Evolutionary conservation across 306 rosid genomes (phyloP).

Genomic region (Dalbergia oliveri): DNA sequence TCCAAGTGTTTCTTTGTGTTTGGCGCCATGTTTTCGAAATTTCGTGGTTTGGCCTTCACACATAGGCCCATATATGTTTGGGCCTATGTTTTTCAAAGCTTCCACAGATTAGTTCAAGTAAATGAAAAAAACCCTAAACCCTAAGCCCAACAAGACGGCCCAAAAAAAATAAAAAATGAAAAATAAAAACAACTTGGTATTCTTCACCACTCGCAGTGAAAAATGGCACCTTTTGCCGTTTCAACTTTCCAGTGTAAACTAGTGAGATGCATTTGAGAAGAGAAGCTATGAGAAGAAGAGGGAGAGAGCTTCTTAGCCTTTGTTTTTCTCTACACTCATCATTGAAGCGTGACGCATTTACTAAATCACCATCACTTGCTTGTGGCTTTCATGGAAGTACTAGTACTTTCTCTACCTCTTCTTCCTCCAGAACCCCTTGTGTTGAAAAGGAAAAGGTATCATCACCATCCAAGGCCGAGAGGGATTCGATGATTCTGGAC

Average conservation of each 20-base stretch:
- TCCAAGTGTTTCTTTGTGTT: neutral
- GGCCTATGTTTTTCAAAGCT: no score
- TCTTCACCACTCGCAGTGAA: neutral
- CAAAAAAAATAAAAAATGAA: no score
- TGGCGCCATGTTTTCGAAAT: slow-evolving; percentile 45
- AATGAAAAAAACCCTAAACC: no score
- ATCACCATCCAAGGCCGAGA: slow-evolving; percentile 47
- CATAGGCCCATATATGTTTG: no score
- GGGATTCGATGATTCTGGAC: slow-evolving; percentile 72
- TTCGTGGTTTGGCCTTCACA: neutral
- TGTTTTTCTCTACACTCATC: slow-evolving; percentile 32
- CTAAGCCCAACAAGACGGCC: no score
- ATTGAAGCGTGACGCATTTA: slow-evolving; percentile 44
- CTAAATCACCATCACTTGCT: slow-evolving; percentile 46
- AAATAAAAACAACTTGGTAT: no score
- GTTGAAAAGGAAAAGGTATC: neutral
- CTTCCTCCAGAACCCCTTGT: slow-evolving; percentile 11
- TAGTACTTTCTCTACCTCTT: slow-evolving; percentile 59
- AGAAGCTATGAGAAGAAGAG: slow-evolving; percentile 53
- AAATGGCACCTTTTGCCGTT: neutral
- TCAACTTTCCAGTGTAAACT: neutral
- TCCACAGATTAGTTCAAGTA: no score
- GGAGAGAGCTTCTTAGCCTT: slow-evolving; percentile 58
- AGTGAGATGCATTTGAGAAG: neutral
- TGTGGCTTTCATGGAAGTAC: slow-evolving; percentile 51